phyloP scores from a whole-genome alignment of 2,329 filamentous ascomycete genomes.

The Fusarium incarnatum region DNA sequence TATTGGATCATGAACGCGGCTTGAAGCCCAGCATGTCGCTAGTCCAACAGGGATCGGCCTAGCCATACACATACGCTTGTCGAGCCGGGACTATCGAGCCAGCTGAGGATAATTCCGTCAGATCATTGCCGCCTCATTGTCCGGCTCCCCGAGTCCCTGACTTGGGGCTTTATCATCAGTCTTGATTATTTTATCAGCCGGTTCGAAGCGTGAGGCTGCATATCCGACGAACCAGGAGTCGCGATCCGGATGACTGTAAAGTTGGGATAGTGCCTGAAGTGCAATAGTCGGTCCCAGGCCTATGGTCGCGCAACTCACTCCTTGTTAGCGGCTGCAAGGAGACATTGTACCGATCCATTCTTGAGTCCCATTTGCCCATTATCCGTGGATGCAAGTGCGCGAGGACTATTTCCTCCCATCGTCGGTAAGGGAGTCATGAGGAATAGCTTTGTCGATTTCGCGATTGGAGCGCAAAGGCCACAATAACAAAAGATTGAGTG shows the following conservation, averaged over 20 bases:
- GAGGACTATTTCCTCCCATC: not conserved
- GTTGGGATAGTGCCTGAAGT: not conserved
- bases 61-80: not conserved
- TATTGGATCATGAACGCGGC: slow-evolving; percentile 24
- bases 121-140: slow-evolving; percentile 18
- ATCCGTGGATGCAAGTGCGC: not conserved
- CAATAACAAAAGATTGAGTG: slow-evolving; percentile 9
- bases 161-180: slow-evolving; percentile 1
- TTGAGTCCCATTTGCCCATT: slow-evolving; percentile 1
- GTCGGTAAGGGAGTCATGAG: slow-evolving; percentile 2
- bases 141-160: not conserved
- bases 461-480: not conserved
- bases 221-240: slow-evolving; percentile 37
- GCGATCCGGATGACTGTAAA: not conserved
- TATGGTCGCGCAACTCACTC: slow-evolving; percentile 35
- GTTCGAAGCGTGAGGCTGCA: slow-evolving; percentile 40
- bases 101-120: slow-evolving; percentile 10
- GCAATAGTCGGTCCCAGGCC: slow-evolving; percentile 21
- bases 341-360: slow-evolving; percentile 17
- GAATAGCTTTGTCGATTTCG: not conserved
- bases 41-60: slow-evolving; percentile 22
- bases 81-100: not conserved
- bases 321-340: slow-evolving; percentile 34
- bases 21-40: slow-evolving; percentile 14
- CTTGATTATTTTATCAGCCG: slow-evolving; percentile 5